These are phyloP conservation scores for Boechera stricta DNA, from an alignment of 345 rosid genomes.

Conservation along the genomic window DNA sequence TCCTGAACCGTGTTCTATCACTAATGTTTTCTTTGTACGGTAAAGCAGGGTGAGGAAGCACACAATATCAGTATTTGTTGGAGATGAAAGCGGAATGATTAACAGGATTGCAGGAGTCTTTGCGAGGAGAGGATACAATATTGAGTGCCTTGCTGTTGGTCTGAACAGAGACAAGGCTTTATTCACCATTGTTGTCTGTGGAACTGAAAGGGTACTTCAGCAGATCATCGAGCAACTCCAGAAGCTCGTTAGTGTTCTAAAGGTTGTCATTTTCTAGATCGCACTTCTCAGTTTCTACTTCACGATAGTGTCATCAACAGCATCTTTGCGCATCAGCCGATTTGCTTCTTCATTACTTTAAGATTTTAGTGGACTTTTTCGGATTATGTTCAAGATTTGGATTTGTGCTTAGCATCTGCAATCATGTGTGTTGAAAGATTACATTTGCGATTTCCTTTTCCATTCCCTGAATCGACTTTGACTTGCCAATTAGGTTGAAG, in stretches of 20 bases:
- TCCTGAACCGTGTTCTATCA: no score
- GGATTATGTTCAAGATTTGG: background rate
- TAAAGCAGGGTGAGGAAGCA: constrained; percentile 72
- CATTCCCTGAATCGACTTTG: background rate
- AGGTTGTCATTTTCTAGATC: constrained; percentile 54
- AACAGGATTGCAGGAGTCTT: constrained; percentile 97
- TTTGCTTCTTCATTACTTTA: constrained; percentile 6
- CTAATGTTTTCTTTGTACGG: background rate
- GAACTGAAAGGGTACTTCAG: constrained; percentile 77
- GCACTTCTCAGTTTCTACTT: constrained; percentile 17
- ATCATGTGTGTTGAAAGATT: background rate
- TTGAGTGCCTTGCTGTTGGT: constrained; percentile 98
- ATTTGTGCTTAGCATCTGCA: constrained; percentile 8
- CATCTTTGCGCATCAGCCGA: background rate
- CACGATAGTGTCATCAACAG: background rate
- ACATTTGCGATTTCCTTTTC: background rate
- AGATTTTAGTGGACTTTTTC: background rate
- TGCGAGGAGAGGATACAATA: constrained; percentile 93
- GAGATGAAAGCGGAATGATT: constrained; percentile 98
- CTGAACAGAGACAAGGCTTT: constrained; percentile 89
- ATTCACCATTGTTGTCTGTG: constrained; percentile 90
- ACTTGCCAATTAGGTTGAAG: constrained; percentile 68
- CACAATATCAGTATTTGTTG: constrained; percentile 90
- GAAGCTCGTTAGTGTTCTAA: constrained; percentile 93
- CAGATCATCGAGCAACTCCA: constrained; percentile 94